Percentiles rank a stretch among this genome's conserved stretches.
These are phyloP conservation scores for Cladophialophora psammophila DNA, from an alignment of 2,329 filamentous ascomycete species.

Conservation along the genomic window DNA sequence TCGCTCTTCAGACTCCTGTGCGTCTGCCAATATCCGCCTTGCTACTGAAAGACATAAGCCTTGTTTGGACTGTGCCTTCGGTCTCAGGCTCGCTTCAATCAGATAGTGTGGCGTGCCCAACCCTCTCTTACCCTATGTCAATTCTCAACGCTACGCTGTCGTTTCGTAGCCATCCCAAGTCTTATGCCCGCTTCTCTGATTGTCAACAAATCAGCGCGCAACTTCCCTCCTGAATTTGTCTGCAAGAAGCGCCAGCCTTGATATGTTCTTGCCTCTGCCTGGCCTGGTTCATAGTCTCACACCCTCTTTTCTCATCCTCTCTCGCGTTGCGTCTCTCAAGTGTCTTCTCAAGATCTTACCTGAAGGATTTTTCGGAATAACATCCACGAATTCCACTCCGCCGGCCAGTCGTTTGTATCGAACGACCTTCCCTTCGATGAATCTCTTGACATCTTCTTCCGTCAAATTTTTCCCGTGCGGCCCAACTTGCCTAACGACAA, in stretches of 20 bases:
- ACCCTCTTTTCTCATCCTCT: conserved; percentile 30
- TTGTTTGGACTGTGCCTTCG: no score
- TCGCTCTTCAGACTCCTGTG: no score
- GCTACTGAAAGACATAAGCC: no score
- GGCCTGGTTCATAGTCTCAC: conserved; percentile 26
- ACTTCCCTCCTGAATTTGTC: not conserved
- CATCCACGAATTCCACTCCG: conserved; percentile 57
- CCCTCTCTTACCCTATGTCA: no score
- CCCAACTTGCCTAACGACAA: conserved; percentile 49
- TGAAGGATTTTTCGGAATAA: conserved; percentile 58
- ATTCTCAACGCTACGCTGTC: no score
- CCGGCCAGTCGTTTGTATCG: conserved; percentile 58
- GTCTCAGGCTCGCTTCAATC: no score
- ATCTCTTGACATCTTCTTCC: conserved; percentile 49
- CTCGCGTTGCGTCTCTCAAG: conserved; percentile 34
- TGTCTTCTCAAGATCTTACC: conserved; percentile 56
- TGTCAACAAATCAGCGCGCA: not conserved
- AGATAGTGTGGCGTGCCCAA: no score
- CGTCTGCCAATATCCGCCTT: no score
- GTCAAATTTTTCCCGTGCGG: conserved; percentile 41
- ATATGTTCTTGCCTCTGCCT: not conserved
- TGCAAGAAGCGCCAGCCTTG: not conserved
- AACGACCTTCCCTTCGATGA: conserved; percentile 47
- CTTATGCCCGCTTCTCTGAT: no score
- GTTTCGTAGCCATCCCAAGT: not conserved